Conservation (phyloP, 2,329 filamentous ascomycete genomes). For the Ophiostoma novo-ulmi region DNA sequence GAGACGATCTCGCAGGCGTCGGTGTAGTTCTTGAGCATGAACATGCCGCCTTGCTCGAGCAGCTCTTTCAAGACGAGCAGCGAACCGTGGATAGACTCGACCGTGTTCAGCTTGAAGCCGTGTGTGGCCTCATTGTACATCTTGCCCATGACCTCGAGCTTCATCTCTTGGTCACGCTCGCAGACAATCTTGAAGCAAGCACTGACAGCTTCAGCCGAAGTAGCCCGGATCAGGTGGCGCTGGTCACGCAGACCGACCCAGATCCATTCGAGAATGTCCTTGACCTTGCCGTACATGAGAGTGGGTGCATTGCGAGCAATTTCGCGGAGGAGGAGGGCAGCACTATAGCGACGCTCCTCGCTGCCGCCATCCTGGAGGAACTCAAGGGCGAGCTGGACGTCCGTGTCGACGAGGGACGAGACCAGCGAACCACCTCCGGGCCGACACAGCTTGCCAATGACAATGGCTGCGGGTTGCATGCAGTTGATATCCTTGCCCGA, state of each 20-base stretch:
- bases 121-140: slow-evolving; percentile 81
- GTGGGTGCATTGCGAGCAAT: slow-evolving; percentile 90
- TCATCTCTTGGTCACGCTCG: slow-evolving; percentile 82
- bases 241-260: slow-evolving; percentile 90
- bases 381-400: slow-evolving; percentile 92
- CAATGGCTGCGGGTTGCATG: slow-evolving; percentile 83
- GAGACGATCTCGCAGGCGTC: slow-evolving; percentile 91
- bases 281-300: slow-evolving; percentile 89
- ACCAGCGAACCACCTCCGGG: slow-evolving; percentile 92
- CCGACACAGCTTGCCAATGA: slow-evolving; percentile 82
- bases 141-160: slow-evolving; percentile 80
- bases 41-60: slow-evolving; percentile 93
- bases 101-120: slow-evolving; percentile 72
- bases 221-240: slow-evolving; percentile 85
- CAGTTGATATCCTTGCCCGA: slow-evolving; percentile 86
- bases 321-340: slow-evolving; percentile 84
- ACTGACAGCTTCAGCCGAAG: slow-evolving; percentile 86
- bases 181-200: slow-evolving; percentile 95
- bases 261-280: slow-evolving; percentile 91
- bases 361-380: slow-evolving; percentile 94
- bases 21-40: slow-evolving; percentile 92
- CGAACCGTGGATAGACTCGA: slow-evolving; percentile 91
- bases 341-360: slow-evolving; percentile 88
- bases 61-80: slow-evolving; percentile 88
- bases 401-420: slow-evolving; percentile 90